Percentiles rank a stretch among this genome's conserved stretches.
phyloP scores from a whole-genome alignment of 1,284 basidiomycete species.

The Apiotrichum domesticum region DNA sequence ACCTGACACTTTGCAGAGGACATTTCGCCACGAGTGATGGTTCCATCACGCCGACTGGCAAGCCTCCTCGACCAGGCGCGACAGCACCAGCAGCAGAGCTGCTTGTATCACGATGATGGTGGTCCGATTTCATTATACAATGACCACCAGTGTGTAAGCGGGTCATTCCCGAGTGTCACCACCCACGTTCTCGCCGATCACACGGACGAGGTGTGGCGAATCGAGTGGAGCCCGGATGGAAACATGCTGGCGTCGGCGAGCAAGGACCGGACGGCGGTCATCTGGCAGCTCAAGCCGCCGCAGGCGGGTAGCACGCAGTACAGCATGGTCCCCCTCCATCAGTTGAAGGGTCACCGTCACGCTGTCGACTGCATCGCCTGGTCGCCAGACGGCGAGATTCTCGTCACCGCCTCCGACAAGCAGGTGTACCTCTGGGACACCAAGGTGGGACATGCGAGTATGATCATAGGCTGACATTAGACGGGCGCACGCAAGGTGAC shows the following conservation, averaged over 20 bases:
- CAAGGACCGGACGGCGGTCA: slow-evolving; percentile 76
- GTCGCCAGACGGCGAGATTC: slow-evolving; percentile 76
- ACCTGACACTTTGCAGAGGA: slow-evolving; percentile 54
- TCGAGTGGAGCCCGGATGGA: slow-evolving; percentile 91
- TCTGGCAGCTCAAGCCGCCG: slow-evolving; percentile 66
- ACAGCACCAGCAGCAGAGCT: slow-evolving; percentile 66
- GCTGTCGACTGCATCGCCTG: slow-evolving; percentile 75
- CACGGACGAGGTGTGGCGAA: slow-evolving; percentile 88
- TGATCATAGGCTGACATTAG: slow-evolving; percentile 14
- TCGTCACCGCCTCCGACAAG: slow-evolving; percentile 74
- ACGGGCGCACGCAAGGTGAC: slow-evolving; percentile 23
- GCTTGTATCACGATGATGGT: slow-evolving; percentile 68
- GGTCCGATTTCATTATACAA: slow-evolving; percentile 68
- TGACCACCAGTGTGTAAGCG: slow-evolving; percentile 75
- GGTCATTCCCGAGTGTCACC: slow-evolving; percentile 74
- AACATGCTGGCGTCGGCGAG: slow-evolving; percentile 77
- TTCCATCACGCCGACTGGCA: slow-evolving; percentile 80
- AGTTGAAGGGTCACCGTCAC: slow-evolving; percentile 64
- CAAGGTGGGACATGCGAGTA: slow-evolving; percentile 52
- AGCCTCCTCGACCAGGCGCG: slow-evolving; percentile 82
- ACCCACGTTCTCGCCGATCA: slow-evolving; percentile 80
- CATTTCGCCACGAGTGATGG: slow-evolving; percentile 84
- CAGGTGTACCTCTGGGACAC: slow-evolving; percentile 80
- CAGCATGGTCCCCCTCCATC: slow-evolving; percentile 26
- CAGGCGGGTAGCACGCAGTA: slow-evolving; percentile 20